Evolutionary conservation across 148 eudicot species (phyloP), one percentile per base, ranked within the genome.

Genomic region (Chenopodium album): DNA sequence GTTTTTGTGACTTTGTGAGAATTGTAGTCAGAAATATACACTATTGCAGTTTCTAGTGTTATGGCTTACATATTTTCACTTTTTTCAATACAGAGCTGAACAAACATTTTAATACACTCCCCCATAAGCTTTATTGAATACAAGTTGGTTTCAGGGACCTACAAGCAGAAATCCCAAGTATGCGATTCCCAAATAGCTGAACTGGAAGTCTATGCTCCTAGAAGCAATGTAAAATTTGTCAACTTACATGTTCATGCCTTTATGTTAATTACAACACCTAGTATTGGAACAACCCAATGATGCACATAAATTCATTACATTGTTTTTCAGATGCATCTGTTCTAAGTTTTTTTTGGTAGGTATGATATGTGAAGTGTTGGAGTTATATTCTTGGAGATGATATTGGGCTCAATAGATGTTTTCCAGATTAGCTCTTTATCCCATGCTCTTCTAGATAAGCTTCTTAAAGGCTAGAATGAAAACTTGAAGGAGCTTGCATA

Each of bases 81-180:
- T 76, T 60, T 26, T 76, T 69, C 77, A 75, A 80, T 77, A 29
- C 87, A 94, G 99, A 85, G 92, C 89, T 75, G 99, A 95, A 85
- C 98, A 95, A 84, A 95, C 98, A 59, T 91, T 88, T n/a, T 97
- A 88, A 86, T 95, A 95, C 86, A 90, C 94, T 84, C 98, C 99
- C 78, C 99, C 98, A 23, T 98, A 94, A 88, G 98, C 97, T 82
- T 87, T 94, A 84, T 87, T 95, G 46, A 95, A 95, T 84, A 86
- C 87, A 75, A 95, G 91, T 80, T 95, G 99, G 99, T 88, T 91
- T 85, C 90, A 80, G 67, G 98, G 92, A 73, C 92, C 91, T 62
- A 85, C 85, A 72, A 87, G 85, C 81, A 88, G 87, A 79, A 92
- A 85, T 71, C 77, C 88, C 37, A 95, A 94, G 99, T 95, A 91